Evolutionary conservation across 1,284 basidiomycete genomes (phyloP), one percentile per base, ranked within the genome.

Genomic region (Papiliotrema laurentii): DNA sequence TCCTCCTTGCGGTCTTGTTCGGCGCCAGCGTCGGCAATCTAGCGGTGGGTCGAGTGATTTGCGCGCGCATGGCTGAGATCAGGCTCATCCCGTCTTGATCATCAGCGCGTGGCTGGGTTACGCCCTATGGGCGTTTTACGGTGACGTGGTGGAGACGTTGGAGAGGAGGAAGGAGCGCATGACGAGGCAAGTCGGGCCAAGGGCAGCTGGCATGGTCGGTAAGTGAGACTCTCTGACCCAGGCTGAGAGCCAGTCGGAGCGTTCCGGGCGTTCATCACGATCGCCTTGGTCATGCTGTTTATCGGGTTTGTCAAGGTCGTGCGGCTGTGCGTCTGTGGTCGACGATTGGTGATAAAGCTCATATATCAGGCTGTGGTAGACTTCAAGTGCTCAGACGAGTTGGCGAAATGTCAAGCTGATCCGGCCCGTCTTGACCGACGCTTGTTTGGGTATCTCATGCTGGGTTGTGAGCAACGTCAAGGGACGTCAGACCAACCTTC

Each of bases 361-460:
- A 31, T 43, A 19, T 24, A 19, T 11, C 26, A 50, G 48, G 24
- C 38, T 43, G 26, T 39, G 42, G 41, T 50, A 26, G 26, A n/a
- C 27, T 5, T 4, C 26, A 25, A 16, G 7, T 6, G 45, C 7
- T 47, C 43, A 67, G 2, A 64, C 61, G 9, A 74, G 53, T 45
- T 78, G 76, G 4, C 77, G 64, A 50, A 77, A 78, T 1, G 77
- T 78, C 14, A 78, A 51, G 19, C 74, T 76, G 53, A 78, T 76
- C 21, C 77, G 60, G 9, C 72, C 70, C 3, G 53, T 47, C 47
- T 67, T 69, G 39, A 76, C 58, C 26, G 59, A 59, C 0, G 67
- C 62, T 40, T 77, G 74, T 54, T 73, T 75, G 1, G 76, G 76
- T 22, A 78, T 77, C 59, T 78, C 75, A 49, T 78, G 77, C 71